Conservation (phyloP, 805 yeast species). For the Lipomyces sp. region DNA sequence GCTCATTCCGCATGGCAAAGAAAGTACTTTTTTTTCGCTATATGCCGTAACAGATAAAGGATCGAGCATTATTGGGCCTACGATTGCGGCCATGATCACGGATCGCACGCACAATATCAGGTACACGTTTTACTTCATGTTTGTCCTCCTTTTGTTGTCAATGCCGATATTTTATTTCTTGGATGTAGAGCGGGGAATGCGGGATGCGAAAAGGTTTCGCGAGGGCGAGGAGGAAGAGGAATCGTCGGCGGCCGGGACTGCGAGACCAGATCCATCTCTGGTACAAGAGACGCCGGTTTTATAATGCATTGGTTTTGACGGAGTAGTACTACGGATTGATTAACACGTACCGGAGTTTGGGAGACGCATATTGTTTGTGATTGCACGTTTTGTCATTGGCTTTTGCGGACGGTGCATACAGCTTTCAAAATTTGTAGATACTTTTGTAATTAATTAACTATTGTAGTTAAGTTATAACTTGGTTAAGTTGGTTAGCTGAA, state of each 20-base stretch:
- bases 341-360: neutral
- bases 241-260: too few species aligned
- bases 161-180: conserved; percentile 61
- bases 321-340: neutral
- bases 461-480: too few species aligned
- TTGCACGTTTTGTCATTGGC: neutral
- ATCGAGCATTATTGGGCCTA: conserved; percentile 74
- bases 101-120: conserved; percentile 76
- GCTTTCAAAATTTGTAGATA: neutral
- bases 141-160: conserved; percentile 57
- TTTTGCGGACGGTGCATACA: neutral
- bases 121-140: conserved; percentile 69
- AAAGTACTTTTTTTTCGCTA: conserved; percentile 73
- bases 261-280: neutral
- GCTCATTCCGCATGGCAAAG: conserved; percentile 75
- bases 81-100: conserved; percentile 70
- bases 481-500: too few species aligned
- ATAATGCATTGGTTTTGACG: too few species aligned
- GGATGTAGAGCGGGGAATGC: conserved; percentile 65
- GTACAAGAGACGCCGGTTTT: too few species aligned
- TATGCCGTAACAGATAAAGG: conserved; percentile 83
- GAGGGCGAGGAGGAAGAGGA: conserved; percentile 39
- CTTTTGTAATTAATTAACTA: neutral
- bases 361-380: neutral
- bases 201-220: conserved; percentile 56